phyloP scores from a whole-genome alignment of 495 filamentous ascomycete genomes.

The Xanthoparmelia taractica region DNA sequence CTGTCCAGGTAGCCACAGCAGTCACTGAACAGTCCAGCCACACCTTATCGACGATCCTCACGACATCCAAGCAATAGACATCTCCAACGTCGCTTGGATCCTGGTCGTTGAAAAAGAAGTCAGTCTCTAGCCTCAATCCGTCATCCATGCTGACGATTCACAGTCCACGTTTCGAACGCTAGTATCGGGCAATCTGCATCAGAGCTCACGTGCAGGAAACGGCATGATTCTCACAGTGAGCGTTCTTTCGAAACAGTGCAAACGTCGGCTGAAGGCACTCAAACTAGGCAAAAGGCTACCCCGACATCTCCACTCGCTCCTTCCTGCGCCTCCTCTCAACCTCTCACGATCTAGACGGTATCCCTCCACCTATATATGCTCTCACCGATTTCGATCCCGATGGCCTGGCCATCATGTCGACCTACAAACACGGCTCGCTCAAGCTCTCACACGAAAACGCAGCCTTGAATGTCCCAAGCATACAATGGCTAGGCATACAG shows the following conservation, averaged over 20 bases:
- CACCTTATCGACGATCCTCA: slow-evolving; percentile 55
- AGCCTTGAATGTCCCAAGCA: slow-evolving; percentile 45
- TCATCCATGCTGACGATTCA: slow-evolving; percentile 16
- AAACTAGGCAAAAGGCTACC: slow-evolving; percentile 81
- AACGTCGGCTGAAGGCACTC: neutral
- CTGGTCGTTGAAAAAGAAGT: slow-evolving; percentile 92
- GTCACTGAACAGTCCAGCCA: slow-evolving; percentile 41
- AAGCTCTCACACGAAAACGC: slow-evolving; percentile 63
- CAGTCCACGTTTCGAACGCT: slow-evolving; percentile 77
- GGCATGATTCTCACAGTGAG: slow-evolving; percentile 65
- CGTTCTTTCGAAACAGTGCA: neutral
- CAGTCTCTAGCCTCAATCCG: slow-evolving; percentile 4
- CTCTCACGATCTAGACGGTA: slow-evolving; percentile 21
- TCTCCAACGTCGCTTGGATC: slow-evolving; percentile 57
- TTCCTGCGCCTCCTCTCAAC: slow-evolving; percentile 46
- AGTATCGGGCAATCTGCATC: slow-evolving; percentile 46
- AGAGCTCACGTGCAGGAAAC: slow-evolving; percentile 40
- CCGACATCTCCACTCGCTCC: slow-evolving; percentile 70
- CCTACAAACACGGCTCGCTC: slow-evolving; percentile 77
- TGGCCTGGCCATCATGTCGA: slow-evolving; percentile 77
- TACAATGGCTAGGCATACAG: slow-evolving; percentile 71
- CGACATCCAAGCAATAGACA: slow-evolving; percentile 46
- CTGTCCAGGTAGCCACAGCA: too few relatives aligned
- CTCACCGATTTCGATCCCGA: slow-evolving; percentile 81
- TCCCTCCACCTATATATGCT: slow-evolving; percentile 48